phyloP scores from a whole-genome alignment of 805 yeast genomes.

The Sungouiozyma ichnusensis region DNA sequence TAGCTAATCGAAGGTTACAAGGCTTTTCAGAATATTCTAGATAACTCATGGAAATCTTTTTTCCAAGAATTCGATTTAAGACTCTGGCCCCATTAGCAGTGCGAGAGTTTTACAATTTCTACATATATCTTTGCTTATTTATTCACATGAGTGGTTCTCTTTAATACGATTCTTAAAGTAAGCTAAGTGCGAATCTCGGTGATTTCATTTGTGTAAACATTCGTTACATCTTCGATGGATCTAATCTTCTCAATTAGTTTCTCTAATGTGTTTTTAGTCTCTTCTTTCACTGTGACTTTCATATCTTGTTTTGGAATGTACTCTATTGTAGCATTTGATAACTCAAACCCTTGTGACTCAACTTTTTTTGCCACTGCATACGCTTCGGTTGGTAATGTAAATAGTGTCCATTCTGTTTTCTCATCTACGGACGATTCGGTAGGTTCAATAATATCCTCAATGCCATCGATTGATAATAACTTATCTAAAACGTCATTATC shows the following conservation, averaged over 20 bases:
- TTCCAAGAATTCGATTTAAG: too few species aligned
- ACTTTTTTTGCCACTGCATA: constrained; percentile 50
- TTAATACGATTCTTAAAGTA: too few species aligned
- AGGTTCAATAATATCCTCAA: constrained; percentile 62
- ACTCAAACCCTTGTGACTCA: constrained; percentile 3
- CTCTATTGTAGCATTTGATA: constrained; percentile 22
- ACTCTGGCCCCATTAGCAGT: too few species aligned
- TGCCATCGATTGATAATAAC: constrained; percentile 60
- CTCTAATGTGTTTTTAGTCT: constrained; percentile 39
- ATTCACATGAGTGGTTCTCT: too few species aligned
- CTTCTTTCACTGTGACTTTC: constrained; percentile 43
- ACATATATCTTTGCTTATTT: too few species aligned
- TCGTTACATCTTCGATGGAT: constrained; percentile 76
- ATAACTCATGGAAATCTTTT: too few species aligned
- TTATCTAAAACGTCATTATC: constrained; percentile 63
- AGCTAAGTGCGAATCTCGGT: too few species aligned
- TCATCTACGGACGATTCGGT: constrained; percentile 33
- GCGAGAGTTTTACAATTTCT: too few species aligned
- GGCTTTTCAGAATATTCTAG: too few species aligned
- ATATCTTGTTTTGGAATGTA: constrained; percentile 56
- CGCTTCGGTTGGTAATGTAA: constrained; percentile 56
- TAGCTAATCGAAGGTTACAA: too few species aligned
- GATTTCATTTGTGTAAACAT: constrained; percentile 68
- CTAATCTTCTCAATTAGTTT: constrained; percentile 56
- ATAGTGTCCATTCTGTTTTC: constrained; percentile 26